Percentiles rank a stretch among this genome's conserved stretches.
phyloP scores from a whole-genome alignment of 129 eudicot genomes.

The Chrysanthemum seticuspe region DNA sequence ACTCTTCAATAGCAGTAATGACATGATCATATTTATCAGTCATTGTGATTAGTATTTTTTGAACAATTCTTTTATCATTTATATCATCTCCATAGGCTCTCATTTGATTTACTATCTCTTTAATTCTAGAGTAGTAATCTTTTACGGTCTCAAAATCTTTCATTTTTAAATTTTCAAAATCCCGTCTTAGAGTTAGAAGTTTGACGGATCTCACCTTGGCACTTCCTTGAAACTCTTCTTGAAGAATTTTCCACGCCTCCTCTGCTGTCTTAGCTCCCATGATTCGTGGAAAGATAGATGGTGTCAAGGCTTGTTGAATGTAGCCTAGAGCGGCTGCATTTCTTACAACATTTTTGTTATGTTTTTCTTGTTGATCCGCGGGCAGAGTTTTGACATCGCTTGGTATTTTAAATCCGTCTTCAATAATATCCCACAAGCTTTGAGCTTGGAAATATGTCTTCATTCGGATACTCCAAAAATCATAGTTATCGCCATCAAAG shows the following conservation, averaged over 20 bases:
- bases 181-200: background rate
- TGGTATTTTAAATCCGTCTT: no score
- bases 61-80: background rate
- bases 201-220: background rate
- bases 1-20: background rate
- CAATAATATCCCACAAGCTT: no score
- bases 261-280: background rate
- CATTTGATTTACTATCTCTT: no score
- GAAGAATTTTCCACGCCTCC: background rate
- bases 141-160: background rate
- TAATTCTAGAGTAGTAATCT: no score
- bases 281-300: background rate
- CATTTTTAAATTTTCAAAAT: background rate
- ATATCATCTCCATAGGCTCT: background rate
- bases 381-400: no score
- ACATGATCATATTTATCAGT: background rate
- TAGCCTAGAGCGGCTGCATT: background rate
- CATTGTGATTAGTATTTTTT: background rate
- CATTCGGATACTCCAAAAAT: background rate
- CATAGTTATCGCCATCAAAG: background rate
- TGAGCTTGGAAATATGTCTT: no score
- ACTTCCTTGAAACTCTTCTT: background rate
- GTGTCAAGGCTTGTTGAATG: conserved; percentile 6
- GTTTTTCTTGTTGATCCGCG: no score
- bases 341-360: no score